Base-by-base conservation (phyloP, 2,329 filamentous ascomycete species). In the Fusarium sp. region DNA sequence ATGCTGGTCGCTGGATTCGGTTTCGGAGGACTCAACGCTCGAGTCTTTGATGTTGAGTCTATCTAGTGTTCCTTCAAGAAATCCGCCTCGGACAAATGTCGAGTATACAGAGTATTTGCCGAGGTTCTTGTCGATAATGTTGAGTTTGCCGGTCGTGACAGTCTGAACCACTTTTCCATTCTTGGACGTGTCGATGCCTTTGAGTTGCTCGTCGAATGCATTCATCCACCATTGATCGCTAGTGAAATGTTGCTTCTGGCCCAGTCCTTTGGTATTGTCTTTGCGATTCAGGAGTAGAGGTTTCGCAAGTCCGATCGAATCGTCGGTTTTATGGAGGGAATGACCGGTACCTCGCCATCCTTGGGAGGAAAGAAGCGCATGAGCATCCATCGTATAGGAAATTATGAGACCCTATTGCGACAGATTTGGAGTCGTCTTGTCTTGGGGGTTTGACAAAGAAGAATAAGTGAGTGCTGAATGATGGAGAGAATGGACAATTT, bases 191-290 rank as follows among this genome's bases (percentile, higher is more conserved):
- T 92, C 91, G 53, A 97, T 85, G 6, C 90, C 92, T 78, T 96
- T 92, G 68, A 97, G 82, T 56, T 94, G 94, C 77, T 94, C 90
- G 79, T 98, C 95, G 71, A 97, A 97, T 13, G 96, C 96, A 60
- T 93, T 91, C 79, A 97, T 85, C 96, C 96, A 99, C 96, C 96
- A 99, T 78, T 97, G 94, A 76, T 97, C 95, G 71, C 84, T 87
- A 22, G 85, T 87, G 65, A 84, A 84, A 66, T 88, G 86, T 59
- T 85, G 83, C 78, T 92, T 93, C 76, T 92, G 89, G 55, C 95
- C 95, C 7, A 98, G 83, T 23, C 95, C 95, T 53, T 92, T 84
- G 27, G 87, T 91, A 78, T 97, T 92, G 72, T 90, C 86, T 79
- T 97, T 97, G 73, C 92, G 90, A 61, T 91, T 89, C 57, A 97